Percentiles rank a stretch among this genome's conserved stretches.
Conservation (phyloP, 106 monocot genomes). For the Ottelia alismoides region DNA sequence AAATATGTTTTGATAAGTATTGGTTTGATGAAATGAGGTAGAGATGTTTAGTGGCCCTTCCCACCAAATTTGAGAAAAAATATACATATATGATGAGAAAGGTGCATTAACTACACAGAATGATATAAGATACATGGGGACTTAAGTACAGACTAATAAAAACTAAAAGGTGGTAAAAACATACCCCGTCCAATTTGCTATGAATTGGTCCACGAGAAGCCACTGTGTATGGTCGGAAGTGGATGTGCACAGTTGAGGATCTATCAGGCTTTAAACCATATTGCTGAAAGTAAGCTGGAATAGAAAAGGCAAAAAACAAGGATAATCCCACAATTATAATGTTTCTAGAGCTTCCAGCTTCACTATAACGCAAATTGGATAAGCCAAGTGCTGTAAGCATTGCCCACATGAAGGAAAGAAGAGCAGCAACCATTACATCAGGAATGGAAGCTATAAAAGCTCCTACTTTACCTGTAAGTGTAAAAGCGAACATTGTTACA, state of each 20-base stretch:
- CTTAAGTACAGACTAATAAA: too few relatives aligned
- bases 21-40: too few relatives aligned
- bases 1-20: too few relatives aligned
- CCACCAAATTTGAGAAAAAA: too few relatives aligned
- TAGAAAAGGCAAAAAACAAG: constrained; percentile 67
- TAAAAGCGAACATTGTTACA: neutral
- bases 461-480: constrained; percentile 67
- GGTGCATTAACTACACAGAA: too few relatives aligned
- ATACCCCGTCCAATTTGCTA: constrained; percentile 7
- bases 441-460: constrained; percentile 89
- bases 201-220: constrained; percentile 21
- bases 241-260: constrained; percentile 8
- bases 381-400: constrained; percentile 79
- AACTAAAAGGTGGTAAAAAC: too few relatives aligned
- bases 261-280: constrained; percentile 19
- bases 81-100: too few relatives aligned
- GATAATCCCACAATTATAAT: constrained; percentile 75
- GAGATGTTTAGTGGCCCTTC: too few relatives aligned
- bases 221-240: constrained; percentile 60
- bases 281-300: constrained; percentile 85
- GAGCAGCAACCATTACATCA: constrained; percentile 68
- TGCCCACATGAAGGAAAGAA: constrained; percentile 92
- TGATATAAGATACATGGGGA: too few relatives aligned
- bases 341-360: constrained; percentile 71
- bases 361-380: constrained; percentile 74